phyloP scores from a whole-genome alignment of 2,329 filamentous ascomycete species.

The Magnaporthiopsis incrustans region DNA sequence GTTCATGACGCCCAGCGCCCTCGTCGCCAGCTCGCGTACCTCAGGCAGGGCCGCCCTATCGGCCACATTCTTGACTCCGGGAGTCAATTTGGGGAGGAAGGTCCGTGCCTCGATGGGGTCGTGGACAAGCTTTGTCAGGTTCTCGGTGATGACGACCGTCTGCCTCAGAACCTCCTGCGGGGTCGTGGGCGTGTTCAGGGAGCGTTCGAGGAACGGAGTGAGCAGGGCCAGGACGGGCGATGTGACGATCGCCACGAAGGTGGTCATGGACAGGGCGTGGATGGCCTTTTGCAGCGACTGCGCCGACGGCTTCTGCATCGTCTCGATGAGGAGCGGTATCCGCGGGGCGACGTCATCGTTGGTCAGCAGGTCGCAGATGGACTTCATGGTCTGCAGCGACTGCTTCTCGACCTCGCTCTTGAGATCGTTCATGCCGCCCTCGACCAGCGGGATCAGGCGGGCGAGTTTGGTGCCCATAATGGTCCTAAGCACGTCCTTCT shows the following conservation, averaged over 20 bases:
- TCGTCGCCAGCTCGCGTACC: constrained; percentile 80
- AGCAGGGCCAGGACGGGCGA: constrained; percentile 91
- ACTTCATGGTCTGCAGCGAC: constrained; percentile 85
- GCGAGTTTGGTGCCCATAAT: constrained; percentile 85
- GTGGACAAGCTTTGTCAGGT: constrained; percentile 95
- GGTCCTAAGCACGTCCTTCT: constrained; percentile 85
- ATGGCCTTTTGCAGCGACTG: constrained; percentile 92
- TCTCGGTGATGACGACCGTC: constrained; percentile 94
- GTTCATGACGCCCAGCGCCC: constrained; percentile 79
- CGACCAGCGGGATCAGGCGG: constrained; percentile 81
- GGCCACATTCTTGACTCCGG: constrained; percentile 83
- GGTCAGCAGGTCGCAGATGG: constrained; percentile 78
- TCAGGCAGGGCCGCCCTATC: constrained; percentile 88
- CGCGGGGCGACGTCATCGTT: constrained; percentile 95
- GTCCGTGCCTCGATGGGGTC: constrained; percentile 88
- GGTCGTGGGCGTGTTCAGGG: constrained; percentile 84
- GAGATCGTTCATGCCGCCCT: constrained; percentile 91
- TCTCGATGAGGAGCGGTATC: constrained; percentile 85
- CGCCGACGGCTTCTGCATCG: constrained; percentile 88
- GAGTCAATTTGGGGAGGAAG: constrained; percentile 89
- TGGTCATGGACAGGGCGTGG: constrained; percentile 91
- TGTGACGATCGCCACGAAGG: constrained; percentile 94
- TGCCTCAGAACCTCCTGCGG: constrained; percentile 91
- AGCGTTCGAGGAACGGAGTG: constrained; percentile 88
- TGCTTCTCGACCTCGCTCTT: constrained; percentile 86